Evolutionary conservation across 116 monocot genomes (phyloP).

Genomic region (Phalaenopsis hybrid): DNA sequence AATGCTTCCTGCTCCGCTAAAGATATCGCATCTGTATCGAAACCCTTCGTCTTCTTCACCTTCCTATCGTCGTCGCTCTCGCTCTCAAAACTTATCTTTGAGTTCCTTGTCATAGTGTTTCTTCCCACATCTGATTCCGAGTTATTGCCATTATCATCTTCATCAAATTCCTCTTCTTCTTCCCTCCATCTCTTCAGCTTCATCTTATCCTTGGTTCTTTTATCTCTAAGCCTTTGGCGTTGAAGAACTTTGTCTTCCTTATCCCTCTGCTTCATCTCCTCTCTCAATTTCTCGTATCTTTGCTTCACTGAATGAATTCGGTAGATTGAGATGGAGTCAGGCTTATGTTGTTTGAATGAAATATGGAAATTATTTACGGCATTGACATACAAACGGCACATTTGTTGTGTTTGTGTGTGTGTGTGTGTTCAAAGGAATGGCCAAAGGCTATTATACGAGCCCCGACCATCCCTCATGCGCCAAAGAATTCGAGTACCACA

Average conservation of each 20-base stretch:
- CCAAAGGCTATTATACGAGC: too few relatives aligned
- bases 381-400: too few relatives aligned
- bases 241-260: constrained; percentile 70
- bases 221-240: constrained; percentile 53
- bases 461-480: too few relatives aligned
- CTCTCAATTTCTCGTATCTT: constrained; percentile 58
- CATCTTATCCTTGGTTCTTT: constrained; percentile 60
- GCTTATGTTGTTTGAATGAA: background rate
- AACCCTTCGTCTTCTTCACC: constrained; percentile 13
- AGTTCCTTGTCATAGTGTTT: constrained; percentile 21
- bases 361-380: background rate
- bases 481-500: too few relatives aligned
- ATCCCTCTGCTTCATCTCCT: constrained; percentile 52
- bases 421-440: too few relatives aligned
- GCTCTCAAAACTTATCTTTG: constrained; percentile 51
- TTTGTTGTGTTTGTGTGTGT: too few relatives aligned
- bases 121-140: constrained; percentile 28
- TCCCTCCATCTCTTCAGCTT: constrained; percentile 58
- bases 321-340: background rate
- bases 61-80: constrained; percentile 32
- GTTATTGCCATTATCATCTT: constrained; percentile 9
- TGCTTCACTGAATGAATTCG: constrained; percentile 45
- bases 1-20: constrained; percentile 74
- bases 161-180: constrained; percentile 20
- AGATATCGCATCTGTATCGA: constrained; percentile 28